phyloP scores from a whole-genome alignment of 306 rosid genomes.

The Mimosa bimucronata region DNA sequence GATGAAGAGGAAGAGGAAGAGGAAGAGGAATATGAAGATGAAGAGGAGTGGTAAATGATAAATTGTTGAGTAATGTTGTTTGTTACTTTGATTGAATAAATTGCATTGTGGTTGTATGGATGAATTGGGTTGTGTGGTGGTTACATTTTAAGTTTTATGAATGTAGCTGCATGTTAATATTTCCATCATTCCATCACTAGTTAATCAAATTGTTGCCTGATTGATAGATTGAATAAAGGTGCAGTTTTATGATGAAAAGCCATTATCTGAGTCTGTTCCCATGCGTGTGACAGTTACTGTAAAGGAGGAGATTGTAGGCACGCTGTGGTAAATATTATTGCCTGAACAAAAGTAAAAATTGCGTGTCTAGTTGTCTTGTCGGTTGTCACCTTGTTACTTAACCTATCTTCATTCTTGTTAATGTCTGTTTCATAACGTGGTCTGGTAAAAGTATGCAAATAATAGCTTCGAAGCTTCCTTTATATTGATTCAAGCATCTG shows the following conservation, averaged over 20 bases:
- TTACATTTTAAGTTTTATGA: slow-evolving; percentile 18
- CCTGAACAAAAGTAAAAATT: neutral
- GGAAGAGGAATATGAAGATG: too few relatives aligned
- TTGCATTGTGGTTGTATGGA: neutral
- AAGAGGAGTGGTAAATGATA: neutral
- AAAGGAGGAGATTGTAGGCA: slow-evolving; percentile 77
- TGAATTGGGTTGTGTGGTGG: neutral
- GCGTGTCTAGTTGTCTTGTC: slow-evolving; percentile 12
- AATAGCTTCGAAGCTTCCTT: too few relatives aligned
- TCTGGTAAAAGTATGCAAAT: slow-evolving; percentile 2
- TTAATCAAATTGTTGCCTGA: slow-evolving; percentile 35
- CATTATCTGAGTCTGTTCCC: slow-evolving; percentile 87
- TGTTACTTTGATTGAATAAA: neutral
- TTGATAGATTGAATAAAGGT: slow-evolving; percentile 78
- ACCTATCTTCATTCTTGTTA: slow-evolving; percentile 27
- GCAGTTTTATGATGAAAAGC: slow-evolving; percentile 70
- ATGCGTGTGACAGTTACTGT: slow-evolving; percentile 75
- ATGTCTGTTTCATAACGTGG: slow-evolving; percentile 11
- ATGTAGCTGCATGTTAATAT: slow-evolving; percentile 5
- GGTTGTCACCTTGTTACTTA: neutral
- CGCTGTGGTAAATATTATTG: slow-evolving; percentile 60
- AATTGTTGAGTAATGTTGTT: neutral
- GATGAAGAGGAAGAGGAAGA: neutral
- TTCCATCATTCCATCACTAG: slow-evolving; percentile 1
- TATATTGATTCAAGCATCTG: too few relatives aligned